phyloP scores from a whole-genome alignment of 768 basidiomycete species.

The Scleroderma bovista region DNA sequence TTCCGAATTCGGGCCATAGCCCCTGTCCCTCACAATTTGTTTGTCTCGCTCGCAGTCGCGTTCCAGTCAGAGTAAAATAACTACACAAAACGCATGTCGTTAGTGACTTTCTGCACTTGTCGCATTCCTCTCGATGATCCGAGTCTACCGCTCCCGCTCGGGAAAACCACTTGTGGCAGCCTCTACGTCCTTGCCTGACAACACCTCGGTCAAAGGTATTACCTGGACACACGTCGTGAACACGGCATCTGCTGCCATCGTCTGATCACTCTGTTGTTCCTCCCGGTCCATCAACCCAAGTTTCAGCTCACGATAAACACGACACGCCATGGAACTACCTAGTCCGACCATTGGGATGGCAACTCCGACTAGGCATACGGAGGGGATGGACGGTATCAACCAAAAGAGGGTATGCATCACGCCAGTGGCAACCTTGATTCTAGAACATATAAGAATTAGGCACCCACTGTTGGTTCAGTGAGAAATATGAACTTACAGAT shows the following conservation, averaged over 20 bases:
- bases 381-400: conserved; percentile 1
- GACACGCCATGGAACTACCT: conserved; percentile 18
- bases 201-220: background rate
- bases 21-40: too few relatives aligned
- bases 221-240: background rate
- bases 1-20: too few relatives aligned
- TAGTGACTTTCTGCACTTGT: too few relatives aligned
- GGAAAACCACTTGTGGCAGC: background rate
- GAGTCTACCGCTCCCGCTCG: too few relatives aligned
- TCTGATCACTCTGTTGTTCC: conserved; percentile 7
- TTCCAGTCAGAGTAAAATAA: too few relatives aligned
- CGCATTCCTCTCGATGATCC: too few relatives aligned
- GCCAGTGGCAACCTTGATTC: background rate
- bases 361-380: conserved; percentile 14
- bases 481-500: conserved; percentile 22
- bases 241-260: conserved; percentile 38
- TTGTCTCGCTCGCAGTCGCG: too few relatives aligned
- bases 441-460: background rate
- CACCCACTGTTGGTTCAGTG: background rate
- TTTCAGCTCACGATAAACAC: conserved; percentile 22
- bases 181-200: background rate
- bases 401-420: background rate
- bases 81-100: too few relatives aligned
- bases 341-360: conserved; percentile 16
- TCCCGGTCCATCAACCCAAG: background rate